These are phyloP conservation scores for Cystoisospora suis DNA, from an alignment of 169 alveolate genomes.

Conservation along the genomic window DNA sequence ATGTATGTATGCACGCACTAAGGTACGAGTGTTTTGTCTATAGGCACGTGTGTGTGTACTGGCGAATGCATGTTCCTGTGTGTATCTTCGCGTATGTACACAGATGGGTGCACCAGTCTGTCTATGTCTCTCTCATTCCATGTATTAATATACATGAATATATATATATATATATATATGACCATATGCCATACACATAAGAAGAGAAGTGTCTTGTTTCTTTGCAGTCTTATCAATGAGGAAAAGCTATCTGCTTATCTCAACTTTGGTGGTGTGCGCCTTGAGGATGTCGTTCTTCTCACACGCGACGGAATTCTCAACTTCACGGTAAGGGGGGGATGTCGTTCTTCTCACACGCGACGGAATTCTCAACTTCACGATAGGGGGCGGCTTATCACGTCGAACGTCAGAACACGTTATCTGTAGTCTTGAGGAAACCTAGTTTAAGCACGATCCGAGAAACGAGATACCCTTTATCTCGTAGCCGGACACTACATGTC, in stretches of 20 bases:
- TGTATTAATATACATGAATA: neutral
- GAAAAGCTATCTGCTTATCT: constrained; percentile 75
- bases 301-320: constrained; percentile 79
- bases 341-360: constrained; percentile 80
- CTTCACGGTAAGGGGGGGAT: constrained; percentile 75
- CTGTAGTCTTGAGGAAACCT: constrained; percentile 76
- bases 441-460: no score
- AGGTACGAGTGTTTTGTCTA: neutral
- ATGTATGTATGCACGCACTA: no score
- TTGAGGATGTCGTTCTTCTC: constrained; percentile 87
- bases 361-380: constrained; percentile 79
- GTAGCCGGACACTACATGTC: no score
- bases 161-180: constrained; percentile 67
- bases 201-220: no score
- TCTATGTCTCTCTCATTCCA: neutral
- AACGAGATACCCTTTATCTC: no score
- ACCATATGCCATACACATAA: no score
- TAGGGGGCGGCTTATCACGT: neutral
- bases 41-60: neutral
- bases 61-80: no score
- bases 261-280: constrained; percentile 87
- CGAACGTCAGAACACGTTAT: neutral
- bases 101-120: neutral
- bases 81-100: neutral
- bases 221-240: constrained; percentile 56